Base-by-base conservation (phyloP, 768 basidiomycete species). In the Rhodotorula toruloides region DNA sequence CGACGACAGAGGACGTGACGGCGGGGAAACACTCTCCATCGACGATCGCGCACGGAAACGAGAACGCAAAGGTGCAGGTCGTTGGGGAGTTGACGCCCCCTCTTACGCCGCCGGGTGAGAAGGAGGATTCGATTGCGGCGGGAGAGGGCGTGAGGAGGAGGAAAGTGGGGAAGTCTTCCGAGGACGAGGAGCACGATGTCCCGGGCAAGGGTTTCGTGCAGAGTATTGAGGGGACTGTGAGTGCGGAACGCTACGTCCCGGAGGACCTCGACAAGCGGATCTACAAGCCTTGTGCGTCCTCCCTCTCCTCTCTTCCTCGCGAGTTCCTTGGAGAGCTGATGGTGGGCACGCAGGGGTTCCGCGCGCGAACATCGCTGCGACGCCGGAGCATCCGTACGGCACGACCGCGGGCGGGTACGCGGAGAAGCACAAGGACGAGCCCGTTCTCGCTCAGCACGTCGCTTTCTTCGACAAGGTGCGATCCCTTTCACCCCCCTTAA, bases 391-490 rank as follows among this genome's bases (percentile, higher is more conserved):
- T 19, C 66, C 66, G 2, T 13, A 62, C 13, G 66, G 66, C 5
- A 67, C 56, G 19, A 63, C 61, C 39, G 52, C 49, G 22, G 55
- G 56, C 12, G 60, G 47, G 3, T 70, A 50, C 25, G 68, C 68
- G 4, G 39, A 62, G 34, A 44, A 37, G 19, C 50, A 65, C 63
- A 63, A 58, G 21, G 40, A 62, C 60, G 32, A 42, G 44, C 53
- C 63, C 12, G 64, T 65, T 14, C 37, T 70, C 9, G 52, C 57
- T 39, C 68, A 70, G 57, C 68, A 70, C 37, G 63, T 70, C 42
- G 17, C 47, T 21, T 65, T 65, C 60, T 70, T 62, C 16, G 60
- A 63, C 48, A 61, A 61, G 54, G 61, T 56, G 25, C 37, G 47
- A 25, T 13, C 8, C 11, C 16, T 25, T n/a, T 17, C 32, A 25